Conservation (phyloP, 805 yeast species). For the Cyberlindnera nakhonratchasimensis region DNA sequence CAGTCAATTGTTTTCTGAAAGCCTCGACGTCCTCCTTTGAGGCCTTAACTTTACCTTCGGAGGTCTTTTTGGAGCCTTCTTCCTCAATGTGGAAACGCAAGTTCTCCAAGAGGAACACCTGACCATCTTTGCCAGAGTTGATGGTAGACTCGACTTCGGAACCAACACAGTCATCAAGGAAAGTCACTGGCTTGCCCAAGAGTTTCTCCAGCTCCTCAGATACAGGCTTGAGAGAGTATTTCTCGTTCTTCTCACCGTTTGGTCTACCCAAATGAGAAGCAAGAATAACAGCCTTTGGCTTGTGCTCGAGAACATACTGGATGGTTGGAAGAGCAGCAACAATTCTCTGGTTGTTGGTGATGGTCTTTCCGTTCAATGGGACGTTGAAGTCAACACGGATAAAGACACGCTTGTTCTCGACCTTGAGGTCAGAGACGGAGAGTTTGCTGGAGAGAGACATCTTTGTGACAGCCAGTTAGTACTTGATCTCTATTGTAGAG, state of each 20-base stretch:
- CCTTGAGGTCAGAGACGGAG: constrained; percentile 86
- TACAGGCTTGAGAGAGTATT: constrained; percentile 92
- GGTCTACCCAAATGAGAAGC: constrained; percentile 99
- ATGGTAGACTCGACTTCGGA: constrained; percentile 80
- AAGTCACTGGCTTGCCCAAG: constrained; percentile 69
- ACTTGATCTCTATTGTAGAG: neutral
- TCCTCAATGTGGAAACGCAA: constrained; percentile 97
- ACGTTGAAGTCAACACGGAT: constrained; percentile 97
- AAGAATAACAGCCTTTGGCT: constrained; percentile 86
- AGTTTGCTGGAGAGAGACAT: constrained; percentile 95
- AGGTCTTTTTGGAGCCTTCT: constrained; percentile 90
- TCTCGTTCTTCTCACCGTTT: constrained; percentile 83
- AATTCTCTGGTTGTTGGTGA: constrained; percentile 99
- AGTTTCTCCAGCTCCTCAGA: constrained; percentile 82
- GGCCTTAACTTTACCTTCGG: constrained; percentile 94
- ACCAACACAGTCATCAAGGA: constrained; percentile 92
- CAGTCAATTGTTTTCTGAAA: constrained; percentile 87
- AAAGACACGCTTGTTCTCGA: constrained; percentile 91
- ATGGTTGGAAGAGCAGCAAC: constrained; percentile 99
- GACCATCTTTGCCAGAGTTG: constrained; percentile 69
- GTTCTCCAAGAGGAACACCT: constrained; percentile 91
- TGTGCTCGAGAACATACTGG: constrained; percentile 86
- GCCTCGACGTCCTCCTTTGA: constrained; percentile 74
- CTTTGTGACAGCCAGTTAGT: neutral
- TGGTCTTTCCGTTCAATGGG: constrained; percentile 91